Conservation (phyloP, 2,329 filamentous ascomycete species). For the Fusarium graminum region DNA sequence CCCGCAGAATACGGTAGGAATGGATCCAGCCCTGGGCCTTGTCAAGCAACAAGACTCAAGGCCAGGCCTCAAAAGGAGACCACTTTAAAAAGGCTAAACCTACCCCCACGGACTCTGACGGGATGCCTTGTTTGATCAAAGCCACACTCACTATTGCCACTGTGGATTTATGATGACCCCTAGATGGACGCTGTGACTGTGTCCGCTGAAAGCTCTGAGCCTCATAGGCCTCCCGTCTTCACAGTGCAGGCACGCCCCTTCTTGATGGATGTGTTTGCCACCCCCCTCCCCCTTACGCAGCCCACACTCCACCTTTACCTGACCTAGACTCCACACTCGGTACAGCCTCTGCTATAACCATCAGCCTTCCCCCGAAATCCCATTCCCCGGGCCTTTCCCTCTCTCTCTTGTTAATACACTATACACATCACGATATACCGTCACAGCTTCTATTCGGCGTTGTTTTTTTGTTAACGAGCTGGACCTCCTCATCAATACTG, state of each 20-base stretch:
- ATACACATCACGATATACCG: constrained; percentile 13
- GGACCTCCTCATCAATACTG: constrained; percentile 32
- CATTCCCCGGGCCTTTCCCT: constrained; percentile 24
- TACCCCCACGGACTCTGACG: constrained; percentile 14
- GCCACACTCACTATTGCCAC: constrained; percentile 25
- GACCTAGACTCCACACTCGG: constrained; percentile 29
- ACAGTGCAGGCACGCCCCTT: constrained; percentile 6
- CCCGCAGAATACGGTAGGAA: constrained; percentile 37
- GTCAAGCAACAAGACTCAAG: constrained; percentile 1
- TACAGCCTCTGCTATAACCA: constrained; percentile 40
- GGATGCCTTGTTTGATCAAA: constrained; percentile 32
- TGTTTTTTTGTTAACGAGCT: constrained; percentile 32
- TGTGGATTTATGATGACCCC: constrained; percentile 29
- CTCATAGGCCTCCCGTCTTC: no score
- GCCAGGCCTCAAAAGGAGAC: constrained; percentile 23
- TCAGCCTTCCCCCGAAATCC: constrained; percentile 38
- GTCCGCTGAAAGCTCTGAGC: constrained; percentile 5
- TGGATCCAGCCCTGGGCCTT: constrained; percentile 23
- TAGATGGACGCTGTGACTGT: constrained; percentile 16
- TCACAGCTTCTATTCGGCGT: constrained; percentile 13
- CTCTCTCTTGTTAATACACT: constrained; percentile 8
- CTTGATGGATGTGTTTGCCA: background rate
- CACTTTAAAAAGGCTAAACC: constrained; percentile 15
- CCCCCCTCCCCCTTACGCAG: constrained; percentile 14
- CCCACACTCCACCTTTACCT: constrained; percentile 34